Base-by-base conservation (phyloP, 2,329 filamentous ascomycete species). In the Trichoderma citrinoviride region DNA sequence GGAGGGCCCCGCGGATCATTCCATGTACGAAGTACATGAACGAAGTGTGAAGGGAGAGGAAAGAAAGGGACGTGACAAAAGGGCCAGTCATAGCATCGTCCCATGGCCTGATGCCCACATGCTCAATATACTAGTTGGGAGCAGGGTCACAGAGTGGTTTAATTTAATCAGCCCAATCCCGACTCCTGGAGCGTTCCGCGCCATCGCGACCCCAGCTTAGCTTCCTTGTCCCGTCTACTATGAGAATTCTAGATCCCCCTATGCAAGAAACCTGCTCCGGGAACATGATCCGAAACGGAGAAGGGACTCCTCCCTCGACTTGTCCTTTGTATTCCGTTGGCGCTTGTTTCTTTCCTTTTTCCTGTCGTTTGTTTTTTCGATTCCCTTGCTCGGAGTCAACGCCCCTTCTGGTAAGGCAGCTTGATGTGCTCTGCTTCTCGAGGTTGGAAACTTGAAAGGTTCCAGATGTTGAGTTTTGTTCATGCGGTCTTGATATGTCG, bases 261-360 rank as follows among this genome's bases (percentile, higher is more conserved):
- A 61, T 61, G 58, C 58, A 61, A 41, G 58, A 61, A 53, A 61
- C 47, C 25, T 52, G 14, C 33, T 23, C 55, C 58, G 47, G 58
- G 37, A 44, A 43, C 37, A 5, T 25, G 46, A 53, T 53, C 58
- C 58, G 58, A 61, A 61, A 53, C 58, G 47, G 12, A 61, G 23
- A 43, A 21, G 17, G 21, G 29, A n/a, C 17, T 55, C 56, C 27
- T 29, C 56, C 44, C n/a, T n/a, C n/a, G 6, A 21, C 40, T 40
- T 17, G 55, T 29, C 7, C 10, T 14, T 37, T 37, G 29, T 29
- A n/a, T 19, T n/a, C 33, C 52, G 19, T 25, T 29, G 27, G 7
- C n/a, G 27, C 15, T 40, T 37, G 19, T 37, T 47, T 10, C 15
- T 7, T 15, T 21, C n/a, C 33, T 37, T 23, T 37, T 29, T n/a